phyloP scores from a whole-genome alignment of 2,329 filamentous ascomycete species.

The Zasmidium citrigriseum region DNA sequence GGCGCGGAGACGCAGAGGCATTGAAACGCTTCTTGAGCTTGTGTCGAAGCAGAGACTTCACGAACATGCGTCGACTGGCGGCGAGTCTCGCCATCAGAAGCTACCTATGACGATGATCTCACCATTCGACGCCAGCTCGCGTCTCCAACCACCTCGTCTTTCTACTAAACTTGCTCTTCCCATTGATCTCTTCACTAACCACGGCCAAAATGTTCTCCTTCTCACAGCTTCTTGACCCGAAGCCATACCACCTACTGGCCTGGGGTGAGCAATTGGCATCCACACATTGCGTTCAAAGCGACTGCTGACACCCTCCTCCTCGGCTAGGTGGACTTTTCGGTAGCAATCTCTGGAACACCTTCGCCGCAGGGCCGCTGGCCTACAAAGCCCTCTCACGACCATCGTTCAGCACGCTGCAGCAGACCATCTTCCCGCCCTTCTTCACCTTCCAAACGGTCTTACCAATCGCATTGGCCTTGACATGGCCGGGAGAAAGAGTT shows the following conservation, averaged over 20 bases:
- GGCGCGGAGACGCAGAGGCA: too few species aligned
- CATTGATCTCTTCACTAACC: background rate
- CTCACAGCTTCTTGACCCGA: slow-evolving; percentile 59
- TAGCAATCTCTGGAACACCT: slow-evolving; percentile 84
- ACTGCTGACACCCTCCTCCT: too few species aligned
- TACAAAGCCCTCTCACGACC: slow-evolving; percentile 76
- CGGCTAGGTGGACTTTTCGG: too few species aligned
- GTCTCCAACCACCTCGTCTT: background rate
- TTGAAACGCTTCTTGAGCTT: too few species aligned
- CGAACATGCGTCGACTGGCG: too few species aligned
- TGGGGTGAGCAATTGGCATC: too few species aligned
- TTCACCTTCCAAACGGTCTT: slow-evolving; percentile 80
- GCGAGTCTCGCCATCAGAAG: background rate
- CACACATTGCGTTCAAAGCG: too few species aligned
- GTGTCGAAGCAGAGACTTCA: too few species aligned
- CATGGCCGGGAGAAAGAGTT: slow-evolving; percentile 67
- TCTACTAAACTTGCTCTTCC: background rate
- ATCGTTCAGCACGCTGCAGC: slow-evolving; percentile 79
- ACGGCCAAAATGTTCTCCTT: slow-evolving; percentile 46
- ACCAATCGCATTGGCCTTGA: slow-evolving; percentile 72
- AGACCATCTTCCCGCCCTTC: slow-evolving; percentile 82
- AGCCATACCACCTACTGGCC: slow-evolving; percentile 78
- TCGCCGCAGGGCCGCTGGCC: slow-evolving; percentile 71
- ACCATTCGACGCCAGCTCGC: background rate
- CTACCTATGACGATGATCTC: slow-evolving; percentile 10